Evolutionary conservation across 768 basidiomycete genomes (phyloP), one percentile per base, ranked within the genome.

Genomic region (Kwoniella botswanensis): DNA sequence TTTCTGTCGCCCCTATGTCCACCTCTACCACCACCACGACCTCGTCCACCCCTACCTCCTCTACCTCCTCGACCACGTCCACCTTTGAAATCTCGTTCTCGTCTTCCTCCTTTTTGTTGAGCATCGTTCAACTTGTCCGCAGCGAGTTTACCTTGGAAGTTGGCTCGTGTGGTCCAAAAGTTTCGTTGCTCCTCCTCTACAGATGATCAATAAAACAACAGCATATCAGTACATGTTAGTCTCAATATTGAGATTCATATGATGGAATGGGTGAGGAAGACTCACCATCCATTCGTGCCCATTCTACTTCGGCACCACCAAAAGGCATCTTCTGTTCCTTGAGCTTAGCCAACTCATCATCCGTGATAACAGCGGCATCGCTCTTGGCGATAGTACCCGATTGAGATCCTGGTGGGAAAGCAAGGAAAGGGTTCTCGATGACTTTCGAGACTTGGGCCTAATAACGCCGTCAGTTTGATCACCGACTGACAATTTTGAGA

Each of bases 131-230:
- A 57, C 54, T 71, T 74, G 53, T 82, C 82, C 43, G 81, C 70
- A 3, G 78, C 78, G 21, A 72, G 61, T 52, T 75, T 78, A n/a
- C 81, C 84, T 65, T 80, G 77, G 79, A 82, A 84, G 60, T 74
- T 76, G 13, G 83, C 84, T 65, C 84, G 76, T 10, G 72, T 75
- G 12, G 75, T 71, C 78, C 82, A 84, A 77, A 83, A 84, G 15
- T 75, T 72, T 59, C 79, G 71, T 63, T 82, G 75, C 59, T 80
- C 84, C 18, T 79, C 74, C 59, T 77, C 82, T 79, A 61, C 57
- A 57, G 52, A 58, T 54, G 24, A 52, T 17, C 13, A 15, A 46
- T 56, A 62, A 10, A n/a, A 13, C 10, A 61, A 12, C n/a, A 21
- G n/a, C 52, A 44, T 24, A 50, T 15, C n/a, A 46, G 10, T n/a